Evolutionary conservation across 176 grass and related monocot species (phyloP), one percentile per base, ranked within the genome.

Genomic region (Aechmea fasciata): DNA sequence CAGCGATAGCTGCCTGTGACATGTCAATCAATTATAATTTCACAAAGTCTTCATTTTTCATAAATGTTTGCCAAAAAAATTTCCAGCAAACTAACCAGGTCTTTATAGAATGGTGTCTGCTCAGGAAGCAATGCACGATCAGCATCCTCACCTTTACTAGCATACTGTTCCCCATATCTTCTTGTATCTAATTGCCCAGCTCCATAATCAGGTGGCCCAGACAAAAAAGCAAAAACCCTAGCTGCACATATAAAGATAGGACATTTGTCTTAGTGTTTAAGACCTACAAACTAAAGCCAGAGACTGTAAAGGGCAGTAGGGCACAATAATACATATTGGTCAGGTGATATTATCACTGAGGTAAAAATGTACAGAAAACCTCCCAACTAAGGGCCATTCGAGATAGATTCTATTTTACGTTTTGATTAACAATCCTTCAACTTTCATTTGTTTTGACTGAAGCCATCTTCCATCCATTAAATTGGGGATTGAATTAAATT

Each of bases 171-270:
- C 57, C 94, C 89, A 70, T 99, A 99, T 62, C 89, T 83, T 79
- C 74, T 83, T 51, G 89, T 99, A 69, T 99, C 89, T 70, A 99
- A 81, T 47, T 90, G 84, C 75, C 94, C 94, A 72, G 73, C 79
- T 81, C 89, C 94, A 79, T 99, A 99, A 83, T 99, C 94, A 72
- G 89, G 94, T 50, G 94, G 78, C 78, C 87, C 89, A 83, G 94
- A 99, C 53, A 83, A 70, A 89, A 99, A 99, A 25, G 87, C 72
- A 88, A 99, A 99, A 63, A 93, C 84, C 87, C 94, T 85, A 77
- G 89, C 94, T 99, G 79, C 57, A 64, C 64, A 25, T 62, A 61
- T 61, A 15, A 61, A 18, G 55, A 61, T 61, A 61, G 10, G n/a
- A 19, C 55, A 61, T 61, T 61, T 18, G 9, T 61, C 55, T 20